Base-by-base conservation (phyloP, 495 filamentous ascomycete species). In the Daldinia concentrica region DNA sequence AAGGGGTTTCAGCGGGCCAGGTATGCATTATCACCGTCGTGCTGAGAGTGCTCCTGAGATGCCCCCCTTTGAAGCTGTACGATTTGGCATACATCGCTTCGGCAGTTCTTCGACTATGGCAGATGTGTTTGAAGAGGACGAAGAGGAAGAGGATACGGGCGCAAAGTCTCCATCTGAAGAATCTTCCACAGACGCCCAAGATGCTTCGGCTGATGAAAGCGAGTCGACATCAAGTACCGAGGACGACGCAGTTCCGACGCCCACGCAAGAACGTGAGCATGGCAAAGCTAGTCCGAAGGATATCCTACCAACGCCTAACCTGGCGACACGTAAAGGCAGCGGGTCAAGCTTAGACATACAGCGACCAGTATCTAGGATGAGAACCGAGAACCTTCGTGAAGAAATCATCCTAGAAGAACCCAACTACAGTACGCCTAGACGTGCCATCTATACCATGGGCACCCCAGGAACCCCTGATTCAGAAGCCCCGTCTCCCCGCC, bases 111-210 rank as follows among this genome's bases (percentile, higher is more conserved):
- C 88, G 0, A 89, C 88, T 4, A 89, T 93, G 86, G 91, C 90
- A 19, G 95, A 98, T 79, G 95, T 97, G 5, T 97, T 97, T 68
- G 93, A 97, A 76, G 95, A 97, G 79, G 95, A 99, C 59, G 95
- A 97, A 70, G 94, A 96, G 69, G 92, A 97, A 64, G 75, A 97
- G 4, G 76, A 78, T 30, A 58, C 55, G 5, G 78, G 70, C 14
- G 74, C 76, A 26, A 68, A 64, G 24, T 62, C 74, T 15, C 65
- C 67, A 52, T 78, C 76, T 14, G 76, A 78, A n/a, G 71, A 64
- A 19, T 76, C 74, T 29, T 64, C 48, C 7, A 60, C 59, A 26
- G 74, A 74, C 17, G 61, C 65, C 9, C 73, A 58, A 59, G 68
- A 71, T 24, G 61, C 50, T 61, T 73, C 75, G 14, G 58, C 37